Evolutionary conservation across 2,329 filamentous ascomycete species (phyloP), one percentile per base, ranked within the genome.

Genomic region (Cercospora zeae-maydis): DNA sequence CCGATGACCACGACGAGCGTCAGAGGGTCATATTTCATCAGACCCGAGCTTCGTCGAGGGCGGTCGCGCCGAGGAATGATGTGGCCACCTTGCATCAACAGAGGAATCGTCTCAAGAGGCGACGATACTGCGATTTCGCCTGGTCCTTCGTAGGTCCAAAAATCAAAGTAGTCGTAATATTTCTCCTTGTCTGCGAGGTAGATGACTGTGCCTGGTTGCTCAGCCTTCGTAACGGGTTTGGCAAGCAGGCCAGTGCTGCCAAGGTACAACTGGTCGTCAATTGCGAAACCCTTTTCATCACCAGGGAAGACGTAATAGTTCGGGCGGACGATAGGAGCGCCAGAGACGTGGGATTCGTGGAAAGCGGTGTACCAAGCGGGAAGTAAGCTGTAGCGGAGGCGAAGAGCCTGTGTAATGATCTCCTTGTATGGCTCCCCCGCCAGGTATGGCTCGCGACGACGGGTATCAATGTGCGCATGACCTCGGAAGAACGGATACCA

Each of bases 401-500:
- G 89, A 45, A 99, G 82, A 1, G 95, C 93, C 64, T 93, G 86
- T 0, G 92, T 91, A 72, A 96, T 91, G 75, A 97, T 96, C 58
- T 84, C 83, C 3, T 87, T 91, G 78, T 96, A 92, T 0, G 93
- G 92, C 65, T 95, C 90, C 10, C 90, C 89, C 10, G 88, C 83
- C 62, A 98, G 82, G 75, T 98, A 99, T 2, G 95, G 95, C 79
- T 99, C 95, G 58, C 95, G 89, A 27, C 95, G 89, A 51, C 95
- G 91, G 39, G 95, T 90, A 74, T 99, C 95, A 64, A 98, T 98
- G 77, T 99, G 95, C 6, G 95, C 95, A 75, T 99, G 95, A 1
- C 87, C 95, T 65, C 95, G 91, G 89, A 98, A 96, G 82, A 98
- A 99, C 7, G 95, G 95, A 76, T 98, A 98, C 82, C 96, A 99